Conservation (phyloP, 768 basidiomycete genomes). For the Hysterangium stoloniferum region DNA sequence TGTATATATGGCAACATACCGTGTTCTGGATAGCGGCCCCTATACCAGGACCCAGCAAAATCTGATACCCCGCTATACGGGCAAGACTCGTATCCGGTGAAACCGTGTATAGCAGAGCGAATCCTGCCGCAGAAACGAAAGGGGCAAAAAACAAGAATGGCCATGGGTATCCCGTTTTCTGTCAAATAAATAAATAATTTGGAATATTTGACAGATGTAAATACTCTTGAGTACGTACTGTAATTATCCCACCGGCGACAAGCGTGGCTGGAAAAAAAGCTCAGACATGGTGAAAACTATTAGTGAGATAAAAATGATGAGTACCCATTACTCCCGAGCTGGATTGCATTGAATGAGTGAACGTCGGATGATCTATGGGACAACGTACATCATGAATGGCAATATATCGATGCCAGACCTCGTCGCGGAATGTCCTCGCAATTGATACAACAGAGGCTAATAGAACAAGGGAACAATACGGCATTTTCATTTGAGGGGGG, state of each 20-base stretch:
- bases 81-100: slow-evolving; percentile 17
- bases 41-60: slow-evolving; percentile 31
- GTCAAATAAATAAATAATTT: background rate
- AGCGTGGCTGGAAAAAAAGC: slow-evolving; percentile 9
- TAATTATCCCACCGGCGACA: slow-evolving; percentile 23
- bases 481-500: too few relatives aligned
- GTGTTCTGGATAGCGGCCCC: slow-evolving; percentile 28
- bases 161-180: slow-evolving; percentile 26
- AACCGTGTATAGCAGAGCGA: slow-evolving; percentile 31
- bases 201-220: background rate
- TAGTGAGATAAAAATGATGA: background rate
- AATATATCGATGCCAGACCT: slow-evolving; percentile 34
- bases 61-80: slow-evolving; percentile 30
- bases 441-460: slow-evolving; percentile 27
- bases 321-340: background rate
- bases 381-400: slow-evolving; percentile 28
- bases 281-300: background rate
- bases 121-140: slow-evolving; percentile 25
- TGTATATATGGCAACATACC: background rate
- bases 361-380: slow-evolving; percentile 10
- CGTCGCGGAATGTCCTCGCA: slow-evolving; percentile 26
- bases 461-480: background rate
- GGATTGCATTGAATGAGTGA: slow-evolving; percentile 17
- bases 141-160: slow-evolving; percentile 26
- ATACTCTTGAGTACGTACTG: slow-evolving; percentile 17